Evolutionary conservation across 306 rosid species (phyloP).

Genomic region (Aeschynomene evenia): DNA sequence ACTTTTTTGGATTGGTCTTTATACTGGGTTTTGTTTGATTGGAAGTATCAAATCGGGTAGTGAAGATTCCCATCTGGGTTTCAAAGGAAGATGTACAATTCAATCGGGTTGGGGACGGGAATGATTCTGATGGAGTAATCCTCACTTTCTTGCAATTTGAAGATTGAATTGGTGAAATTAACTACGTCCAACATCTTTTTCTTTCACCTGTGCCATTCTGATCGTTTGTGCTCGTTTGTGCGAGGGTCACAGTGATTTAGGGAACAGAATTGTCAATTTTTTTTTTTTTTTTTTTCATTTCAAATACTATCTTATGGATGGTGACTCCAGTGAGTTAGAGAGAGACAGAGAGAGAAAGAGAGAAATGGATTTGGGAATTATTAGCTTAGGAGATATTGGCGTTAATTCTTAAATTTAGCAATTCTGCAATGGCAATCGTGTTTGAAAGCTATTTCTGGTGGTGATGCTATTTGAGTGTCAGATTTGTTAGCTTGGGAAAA

Average conservation of each 20-base stretch:
- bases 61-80: background rate
- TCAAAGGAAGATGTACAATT: background rate
- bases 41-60: background rate
- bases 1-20: background rate
- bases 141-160: background rate
- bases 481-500: background rate
- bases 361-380: background rate
- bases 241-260: too few species aligned
- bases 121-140: background rate
- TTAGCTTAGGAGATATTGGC: background rate
- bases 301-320: background rate
- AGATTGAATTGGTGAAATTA: background rate
- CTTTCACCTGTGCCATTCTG: background rate
- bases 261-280: too few species aligned
- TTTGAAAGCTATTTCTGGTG: background rate
- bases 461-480: background rate
- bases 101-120: background rate
- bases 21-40: background rate
- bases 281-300: too few species aligned
- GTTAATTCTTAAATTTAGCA: background rate
- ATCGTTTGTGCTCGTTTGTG: too few species aligned
- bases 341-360: background rate
- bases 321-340: background rate
- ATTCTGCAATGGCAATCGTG: background rate
- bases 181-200: background rate